Percentiles rank a stretch among this genome's conserved stretches.
phyloP scores from a whole-genome alignment of 2,329 filamentous ascomycete species.

The Aureobasidium namibiae region DNA sequence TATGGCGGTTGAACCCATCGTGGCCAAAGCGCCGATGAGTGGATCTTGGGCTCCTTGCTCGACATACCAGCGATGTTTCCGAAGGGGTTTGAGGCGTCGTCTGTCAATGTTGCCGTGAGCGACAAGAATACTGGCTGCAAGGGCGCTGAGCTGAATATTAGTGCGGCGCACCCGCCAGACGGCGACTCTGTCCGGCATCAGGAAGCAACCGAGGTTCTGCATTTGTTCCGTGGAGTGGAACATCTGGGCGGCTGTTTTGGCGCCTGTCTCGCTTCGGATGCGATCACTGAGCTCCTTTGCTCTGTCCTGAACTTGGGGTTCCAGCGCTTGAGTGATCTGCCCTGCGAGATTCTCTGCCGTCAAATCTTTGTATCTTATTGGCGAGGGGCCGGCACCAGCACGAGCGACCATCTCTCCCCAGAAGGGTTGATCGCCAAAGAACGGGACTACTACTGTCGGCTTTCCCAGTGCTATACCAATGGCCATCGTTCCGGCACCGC shows the following conservation, averaged over 20 bases:
- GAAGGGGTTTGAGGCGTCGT: not conserved
- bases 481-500: constrained; percentile 53
- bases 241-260: constrained; percentile 31
- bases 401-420: constrained; percentile 46
- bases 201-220: constrained; percentile 39
- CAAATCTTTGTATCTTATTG: constrained; percentile 40
- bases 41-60: constrained; percentile 10
- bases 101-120: not conserved
- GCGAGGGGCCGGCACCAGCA: constrained; percentile 42
- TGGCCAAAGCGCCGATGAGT: not conserved
- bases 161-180: constrained; percentile 64
- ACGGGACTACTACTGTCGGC: constrained; percentile 50
- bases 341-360: constrained; percentile 36
- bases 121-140: constrained; percentile 45
- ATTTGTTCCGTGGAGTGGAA: constrained; percentile 26
- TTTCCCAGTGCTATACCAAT: constrained; percentile 43
- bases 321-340: constrained; percentile 39
- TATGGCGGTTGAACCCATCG: not conserved
- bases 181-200: constrained; percentile 58
- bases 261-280: constrained; percentile 32
- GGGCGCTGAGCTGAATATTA: constrained; percentile 55
- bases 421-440: constrained; percentile 50
- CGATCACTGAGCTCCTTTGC: constrained; percentile 33
- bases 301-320: constrained; percentile 27
- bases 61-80: constrained; percentile 5